phyloP scores from a whole-genome alignment of 1,284 basidiomycete genomes.

The Tylopilus sp. region DNA sequence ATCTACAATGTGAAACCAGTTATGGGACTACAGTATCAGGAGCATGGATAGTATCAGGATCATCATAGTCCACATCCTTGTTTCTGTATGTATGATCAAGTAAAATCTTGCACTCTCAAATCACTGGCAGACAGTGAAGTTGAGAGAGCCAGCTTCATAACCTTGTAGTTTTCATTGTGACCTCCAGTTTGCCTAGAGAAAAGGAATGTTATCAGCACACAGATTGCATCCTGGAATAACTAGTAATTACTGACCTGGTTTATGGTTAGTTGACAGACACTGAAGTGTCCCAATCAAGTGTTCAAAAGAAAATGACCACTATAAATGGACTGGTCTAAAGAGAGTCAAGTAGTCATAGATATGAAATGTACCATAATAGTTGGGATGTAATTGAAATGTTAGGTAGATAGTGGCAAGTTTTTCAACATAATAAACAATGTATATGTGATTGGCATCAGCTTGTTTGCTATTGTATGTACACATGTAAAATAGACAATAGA shows the following conservation, averaged over 20 bases:
- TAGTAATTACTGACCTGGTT: slow-evolving; percentile 34
- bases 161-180: no score
- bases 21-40: no score
- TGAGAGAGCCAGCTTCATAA: no score
- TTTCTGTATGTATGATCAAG: slow-evolving; percentile 12
- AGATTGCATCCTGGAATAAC: not conserved
- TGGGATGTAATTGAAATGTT: slow-evolving; percentile 28
- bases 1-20: no score
- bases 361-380: slow-evolving; percentile 49
- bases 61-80: no score
- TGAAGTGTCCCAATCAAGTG: slow-evolving; percentile 48
- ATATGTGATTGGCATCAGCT: no score
- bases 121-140: slow-evolving; percentile 4
- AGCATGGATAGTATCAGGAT: no score
- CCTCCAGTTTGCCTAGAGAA: slow-evolving; percentile 37
- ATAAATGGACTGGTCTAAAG: slow-evolving; percentile 50
- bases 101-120: slow-evolving; percentile 22
- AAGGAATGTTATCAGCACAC: not conserved
- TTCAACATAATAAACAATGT: no score
- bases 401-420: slow-evolving; percentile 25
- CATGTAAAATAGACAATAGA: slow-evolving; percentile 21
- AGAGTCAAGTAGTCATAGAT: slow-evolving; percentile 40
- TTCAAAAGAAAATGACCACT: slow-evolving; percentile 48
- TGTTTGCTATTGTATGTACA: slow-evolving; percentile 1
- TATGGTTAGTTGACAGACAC: slow-evolving; percentile 44